Percentiles rank a stretch among this genome's conserved stretches.
phyloP scores from a whole-genome alignment of 2,329 filamentous ascomycete species.

The Ceratocystis colombiana region DNA sequence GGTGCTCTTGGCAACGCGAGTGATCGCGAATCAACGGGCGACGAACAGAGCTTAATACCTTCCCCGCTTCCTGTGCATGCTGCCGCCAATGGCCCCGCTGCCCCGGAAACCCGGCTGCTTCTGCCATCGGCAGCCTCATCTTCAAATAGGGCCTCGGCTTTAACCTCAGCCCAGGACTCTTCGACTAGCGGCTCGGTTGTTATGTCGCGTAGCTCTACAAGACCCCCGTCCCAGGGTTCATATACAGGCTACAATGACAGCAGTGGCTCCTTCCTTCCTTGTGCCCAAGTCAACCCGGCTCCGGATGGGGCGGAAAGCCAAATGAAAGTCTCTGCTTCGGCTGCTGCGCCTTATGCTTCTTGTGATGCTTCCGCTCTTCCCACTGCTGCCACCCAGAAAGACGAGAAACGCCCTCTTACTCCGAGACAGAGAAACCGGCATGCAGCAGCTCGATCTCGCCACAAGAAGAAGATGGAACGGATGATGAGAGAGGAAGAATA shows the following conservation, averaged over 20 bases:
- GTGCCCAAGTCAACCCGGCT: too few relatives aligned
- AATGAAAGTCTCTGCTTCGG: too few relatives aligned
- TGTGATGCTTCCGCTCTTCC: background rate
- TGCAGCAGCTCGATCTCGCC: background rate
- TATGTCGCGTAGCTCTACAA: background rate
- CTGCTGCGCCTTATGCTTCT: background rate
- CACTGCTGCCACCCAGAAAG: background rate
- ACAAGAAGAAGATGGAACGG: background rate
- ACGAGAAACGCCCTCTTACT: background rate
- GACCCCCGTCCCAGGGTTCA: background rate
- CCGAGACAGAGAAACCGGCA: background rate
- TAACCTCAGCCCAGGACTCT: background rate
- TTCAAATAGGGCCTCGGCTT: background rate
- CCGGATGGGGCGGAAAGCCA: too few relatives aligned
- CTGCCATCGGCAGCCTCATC: background rate
- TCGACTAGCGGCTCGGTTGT: background rate
- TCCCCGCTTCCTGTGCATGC: background rate
- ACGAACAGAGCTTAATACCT: background rate
- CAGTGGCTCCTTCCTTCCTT: too few relatives aligned
- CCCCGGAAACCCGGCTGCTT: background rate
- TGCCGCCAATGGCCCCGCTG: too few relatives aligned
- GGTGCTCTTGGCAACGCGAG: too few relatives aligned
- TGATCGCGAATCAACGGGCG: too few relatives aligned
- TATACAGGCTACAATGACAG: too few relatives aligned
- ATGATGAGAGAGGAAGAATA: conserved; percentile 7